Base-by-base conservation (phyloP, 768 basidiomycete genomes). In the Tephrocybe rancida region DNA sequence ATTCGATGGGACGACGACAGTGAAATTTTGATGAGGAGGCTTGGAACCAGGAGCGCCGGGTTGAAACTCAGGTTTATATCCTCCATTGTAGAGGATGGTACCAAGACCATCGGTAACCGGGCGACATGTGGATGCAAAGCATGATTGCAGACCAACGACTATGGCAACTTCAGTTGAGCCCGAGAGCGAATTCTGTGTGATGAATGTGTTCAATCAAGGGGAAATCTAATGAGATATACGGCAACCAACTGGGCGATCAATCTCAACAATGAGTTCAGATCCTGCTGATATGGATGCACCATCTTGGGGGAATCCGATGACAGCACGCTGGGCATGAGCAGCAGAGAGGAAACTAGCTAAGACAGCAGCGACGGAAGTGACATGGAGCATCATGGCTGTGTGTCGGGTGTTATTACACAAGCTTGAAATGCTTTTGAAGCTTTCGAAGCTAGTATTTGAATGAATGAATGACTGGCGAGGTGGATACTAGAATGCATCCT, bases 231-330 rank as follows among this genome's bases (percentile, higher is more conserved):
- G 41, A 43, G 24, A 16, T 9, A 35, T 5, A 30, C 21, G 5
- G 14, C 3, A 5, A 68, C 77, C n/a, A 64, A 83, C 81, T 3
- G 80, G 79, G 48, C 72, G 70, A 52, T 77, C 76, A 5, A 84
- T 61, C 54, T 80, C 75, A 5, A 83, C 75, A 3, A 63, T 72
- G 26, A 83, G 37, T 9, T 59, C 58, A 5, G 55, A 61, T 3
- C 82, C 81, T 21, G 74, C 59, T 6, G 27, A 44, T 11, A 82
- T 68, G 8, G 60, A 48, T 8, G 69, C 52, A 6, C 68, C 70
- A 2, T 64, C 58, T 3, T 66, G 57, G 4, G 83, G 82, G n/a
- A 61, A 62, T 5, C 74, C 74, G 27, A 85, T 78, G 11, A 10
- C 25, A 7, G 67, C 69, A 7, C 50, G 51, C 54, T 84, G 83